Conservation (phyloP, 177 flowering plant genomes). For the Telopea speciosissima region DNA sequence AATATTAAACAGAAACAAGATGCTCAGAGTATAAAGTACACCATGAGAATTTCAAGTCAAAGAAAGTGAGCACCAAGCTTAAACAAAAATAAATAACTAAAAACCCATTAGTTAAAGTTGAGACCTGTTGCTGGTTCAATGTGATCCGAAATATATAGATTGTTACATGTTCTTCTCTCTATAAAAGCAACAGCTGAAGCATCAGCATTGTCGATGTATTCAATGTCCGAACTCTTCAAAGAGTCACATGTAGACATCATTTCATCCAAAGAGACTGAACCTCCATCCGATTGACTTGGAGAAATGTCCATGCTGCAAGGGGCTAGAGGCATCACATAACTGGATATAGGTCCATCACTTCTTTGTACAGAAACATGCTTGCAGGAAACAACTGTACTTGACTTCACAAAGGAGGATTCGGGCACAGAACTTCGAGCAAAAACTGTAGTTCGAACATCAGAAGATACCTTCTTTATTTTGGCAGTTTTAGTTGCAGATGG, state of each 20-base stretch:
- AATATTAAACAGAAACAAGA: not conserved
- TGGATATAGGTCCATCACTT: conserved; percentile 14
- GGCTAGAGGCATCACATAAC: conserved; percentile 12
- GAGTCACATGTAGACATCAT: conserved; percentile 70
- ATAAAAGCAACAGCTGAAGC: conserved; percentile 43
- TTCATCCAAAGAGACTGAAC: too few species aligned
- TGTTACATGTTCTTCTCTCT: conserved; percentile 46
- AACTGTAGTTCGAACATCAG: conserved; percentile 6
- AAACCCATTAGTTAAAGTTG: not conserved
- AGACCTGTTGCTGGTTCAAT: conserved; percentile 36
- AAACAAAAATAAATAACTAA: not conserved
- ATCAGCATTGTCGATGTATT: conserved; percentile 67
- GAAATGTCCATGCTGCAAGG: conserved; percentile 26
- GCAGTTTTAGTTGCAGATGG: conserved; percentile 11
- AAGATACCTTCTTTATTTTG: conserved; percentile 19
- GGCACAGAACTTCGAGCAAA: conserved; percentile 9
- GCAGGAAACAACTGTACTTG: conserved; percentile 4
- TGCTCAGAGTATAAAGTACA: too few species aligned
- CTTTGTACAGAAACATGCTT: conserved; percentile 18
- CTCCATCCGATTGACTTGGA: conserved; percentile 44
- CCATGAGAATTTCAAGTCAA: too few species aligned
- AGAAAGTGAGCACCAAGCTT: too few species aligned
- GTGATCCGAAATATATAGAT: conserved; percentile 58
- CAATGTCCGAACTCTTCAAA: conserved; percentile 50
- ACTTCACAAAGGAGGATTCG: conserved; percentile 16